These are phyloP conservation scores for Fusarium chaquense DNA, from an alignment of 2,329 filamentous ascomycete genomes.

Conservation along the genomic window DNA sequence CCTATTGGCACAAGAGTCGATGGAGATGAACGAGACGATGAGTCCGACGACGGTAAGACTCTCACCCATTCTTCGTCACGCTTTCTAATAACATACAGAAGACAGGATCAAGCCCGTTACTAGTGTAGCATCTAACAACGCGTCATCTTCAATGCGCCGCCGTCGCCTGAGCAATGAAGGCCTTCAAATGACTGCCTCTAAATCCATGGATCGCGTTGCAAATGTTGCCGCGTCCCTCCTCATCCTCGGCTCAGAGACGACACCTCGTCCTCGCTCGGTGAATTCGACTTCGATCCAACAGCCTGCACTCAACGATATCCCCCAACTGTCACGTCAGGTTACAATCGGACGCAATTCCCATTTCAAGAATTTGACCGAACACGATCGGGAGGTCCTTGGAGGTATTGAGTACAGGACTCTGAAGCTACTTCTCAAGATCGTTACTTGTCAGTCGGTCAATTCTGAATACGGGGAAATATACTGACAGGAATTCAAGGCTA, in stretches of 20 bases:
- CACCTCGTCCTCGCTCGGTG: background rate
- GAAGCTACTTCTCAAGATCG: slow-evolving; percentile 61
- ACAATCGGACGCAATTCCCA: slow-evolving; percentile 52
- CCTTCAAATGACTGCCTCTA: background rate
- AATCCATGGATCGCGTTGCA: slow-evolving; percentile 12
- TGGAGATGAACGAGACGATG: background rate
- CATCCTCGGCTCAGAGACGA: slow-evolving; percentile 5
- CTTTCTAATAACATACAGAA: background rate
- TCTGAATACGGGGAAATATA: rapidly evolving
- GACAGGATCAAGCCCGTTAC: background rate
- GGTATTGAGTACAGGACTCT: slow-evolving; percentile 64
- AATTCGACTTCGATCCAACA: background rate
- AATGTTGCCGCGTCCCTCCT: background rate
- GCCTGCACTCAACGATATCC: slow-evolving; percentile 4
- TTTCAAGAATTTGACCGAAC: slow-evolving; percentile 56
- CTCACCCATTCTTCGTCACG: background rate
- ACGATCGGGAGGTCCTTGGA: slow-evolving; percentile 58
- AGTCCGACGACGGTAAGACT: slow-evolving; percentile 2
- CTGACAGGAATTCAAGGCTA: slow-evolving; percentile 50
- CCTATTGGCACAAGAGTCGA: background rate
- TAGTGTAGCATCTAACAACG: rapidly evolving
- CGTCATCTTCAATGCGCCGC: background rate
- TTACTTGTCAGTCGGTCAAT: slow-evolving; percentile 47
- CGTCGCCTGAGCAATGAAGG: background rate
- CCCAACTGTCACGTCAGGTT: slow-evolving; percentile 10